Base-by-base conservation (phyloP, 148 eudicot species). In the Silene latifolia region DNA sequence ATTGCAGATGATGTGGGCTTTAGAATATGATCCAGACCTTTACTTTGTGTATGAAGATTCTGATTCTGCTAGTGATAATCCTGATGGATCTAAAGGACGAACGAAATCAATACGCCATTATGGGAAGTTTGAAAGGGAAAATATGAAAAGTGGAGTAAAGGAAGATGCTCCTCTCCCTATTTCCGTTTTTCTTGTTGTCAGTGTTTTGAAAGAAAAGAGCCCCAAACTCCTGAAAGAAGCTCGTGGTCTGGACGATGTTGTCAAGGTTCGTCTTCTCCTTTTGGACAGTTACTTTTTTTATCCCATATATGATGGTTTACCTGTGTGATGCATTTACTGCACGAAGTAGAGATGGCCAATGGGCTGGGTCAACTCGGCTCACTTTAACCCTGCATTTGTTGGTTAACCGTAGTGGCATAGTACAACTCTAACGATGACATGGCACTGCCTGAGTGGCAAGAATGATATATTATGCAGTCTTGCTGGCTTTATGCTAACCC, bases 1-100 rank as follows among this genome's bases (percentile, higher is more conserved):
- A 66, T 1, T 54, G 81, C 96, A 95, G 99, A 95, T 95, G 99
- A 95, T 95, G 99, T 95, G 99, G 99, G 93, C 97, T 72, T 80
- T 95, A 78, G 99, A 95, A 74, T 95, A 89, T 48, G 99, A 95
- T 69, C 97, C 99, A 12, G 92, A 88, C 76, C 80, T 95, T 77
- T 92, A 80, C 80, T 67, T 83, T 15, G 15, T 82, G 44, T 95
- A 94, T 14, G 96, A 91, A 75, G 97, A 91, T 59, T 70, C 84
- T 74, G 89, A 90, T n/a, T 66, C 82, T 56, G 63, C 65, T 11
- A 60, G 35, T 76, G 91, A 83, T 46, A 84, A 81, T 69, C 20
- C 81, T 3, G 92, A 88, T 19, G 90, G 87, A 25, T 78, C 96
- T 14, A 95, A 84, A 86, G 90, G 84, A 70, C 90, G 86, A 86